Evolutionary conservation across 2,329 filamentous ascomycete species (phyloP), one percentile per base, ranked within the genome.

Genomic region (Fusarium foetens): DNA sequence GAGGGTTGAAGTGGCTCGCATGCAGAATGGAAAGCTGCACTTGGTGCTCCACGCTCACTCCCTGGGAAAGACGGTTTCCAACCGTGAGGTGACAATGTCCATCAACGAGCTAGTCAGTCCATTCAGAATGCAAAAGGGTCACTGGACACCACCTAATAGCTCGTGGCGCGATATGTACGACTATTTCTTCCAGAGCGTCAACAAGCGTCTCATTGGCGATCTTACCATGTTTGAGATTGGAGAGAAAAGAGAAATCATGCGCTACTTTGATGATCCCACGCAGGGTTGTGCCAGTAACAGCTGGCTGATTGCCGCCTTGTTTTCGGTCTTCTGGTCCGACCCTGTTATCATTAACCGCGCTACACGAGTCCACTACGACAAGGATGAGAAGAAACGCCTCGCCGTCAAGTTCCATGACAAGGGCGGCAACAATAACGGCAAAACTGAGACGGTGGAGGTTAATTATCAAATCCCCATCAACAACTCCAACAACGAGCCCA

Each of bases 21-120:
- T 85, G 76, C 78, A 80, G 75, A 85, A 85, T 70, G 83, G 84
- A 72, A 85, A 85, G 79, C 79, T 85, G 9, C 81, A 80, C 49
- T 71, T 85, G 33, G 75, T 83, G 7, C 75, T 85, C 36, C 72
- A 84, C 31, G 81, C 80, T 36, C 70, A 78, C 41, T 69, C 68
- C 2, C 58, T 84, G 35, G 81, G 79, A 49, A 77, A 75, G 64
- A 83, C 80, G 0, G 76, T 84, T 42, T 78, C 79, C 71, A 84
- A 83, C 79, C 71, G 72, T 13, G 79, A 82, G 55, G 73, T 84
- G 38, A 85, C 83, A 45, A 77, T 79, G 72, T 79, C 80, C 33
- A 77, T 85, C 71, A 83, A 83, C 58, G 83, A 84, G 45, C 73
- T 84, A 23, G 73, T 79, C 58, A 82, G 80, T 16, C 82, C 81